Base-by-base conservation (phyloP, 441 rosid species). In the Geranium incanum region DNA sequence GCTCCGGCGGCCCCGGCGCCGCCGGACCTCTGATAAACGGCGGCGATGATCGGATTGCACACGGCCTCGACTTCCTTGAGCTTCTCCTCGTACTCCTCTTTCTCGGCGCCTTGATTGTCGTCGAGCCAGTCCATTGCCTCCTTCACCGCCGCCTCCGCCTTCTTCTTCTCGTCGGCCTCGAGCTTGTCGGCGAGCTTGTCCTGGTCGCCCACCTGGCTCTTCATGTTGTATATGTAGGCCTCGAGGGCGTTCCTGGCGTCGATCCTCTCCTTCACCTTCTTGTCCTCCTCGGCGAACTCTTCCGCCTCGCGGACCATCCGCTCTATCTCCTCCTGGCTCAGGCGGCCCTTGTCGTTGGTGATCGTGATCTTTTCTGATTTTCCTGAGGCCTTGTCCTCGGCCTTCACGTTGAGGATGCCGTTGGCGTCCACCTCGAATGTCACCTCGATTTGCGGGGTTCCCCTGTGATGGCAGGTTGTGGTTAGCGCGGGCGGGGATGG, bases 111-210 rank as follows among this genome's bases (percentile, higher is more conserved):
- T 84, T 91, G 98, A 83, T 93, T 93, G 65, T 93, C 98, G 4
- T 93, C 98, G 0, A 93, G 83, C 94, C 94, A 93, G 69, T 93
- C 98, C 0, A 93, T 88, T 11, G 98, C 95, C 48, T 93, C 97
- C 85, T 91, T 93, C 16, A 78, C 79, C 0, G 96, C 89, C 0
- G 89, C 67, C 70, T 91, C 98, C 0, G 88, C 78, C 76, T 91
- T 94, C 73, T 92, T 97, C 86, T 94, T 94, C 85, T 94, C 98
- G 0, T 91, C 98, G 0, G 86, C 72, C 76, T 94, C 97, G 0
- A 94, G 84, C 86, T 94, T 94, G 85, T 94, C 98, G 0, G 97
- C 97, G 7, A 94, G 93, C 90, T 91, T 91, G 82, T 94, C 97
- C 72, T 91, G 88, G 86, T 94, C 98, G 38, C 41, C 85, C 41